phyloP scores from a whole-genome alignment of 371 early-diverging fungal species.

The Dinochytrium kinnereticum region DNA sequence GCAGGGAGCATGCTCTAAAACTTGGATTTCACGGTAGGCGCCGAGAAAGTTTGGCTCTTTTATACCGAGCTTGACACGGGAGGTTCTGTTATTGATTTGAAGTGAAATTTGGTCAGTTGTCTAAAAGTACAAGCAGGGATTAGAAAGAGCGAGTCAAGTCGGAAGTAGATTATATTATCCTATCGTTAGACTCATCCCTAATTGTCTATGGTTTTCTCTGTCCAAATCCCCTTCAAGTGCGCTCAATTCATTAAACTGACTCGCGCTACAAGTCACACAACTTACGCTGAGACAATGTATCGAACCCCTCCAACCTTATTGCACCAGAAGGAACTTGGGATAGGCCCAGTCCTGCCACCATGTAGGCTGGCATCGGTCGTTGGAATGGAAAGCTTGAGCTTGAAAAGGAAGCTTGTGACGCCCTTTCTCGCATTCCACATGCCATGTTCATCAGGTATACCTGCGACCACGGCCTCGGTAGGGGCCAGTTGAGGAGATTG shows the following conservation, averaged over 20 bases:
- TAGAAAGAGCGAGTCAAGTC: background rate
- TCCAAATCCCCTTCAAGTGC: no score
- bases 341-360: slow-evolving; percentile 11
- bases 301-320: slow-evolving; percentile 46
- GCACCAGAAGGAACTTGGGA: slow-evolving; percentile 51
- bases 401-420: slow-evolving; percentile 26
- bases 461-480: slow-evolving; percentile 44
- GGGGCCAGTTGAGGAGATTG: slow-evolving; percentile 42
- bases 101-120: no score
- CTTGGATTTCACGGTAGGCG: slow-evolving; percentile 34
- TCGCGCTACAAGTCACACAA: background rate
- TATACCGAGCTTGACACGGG: slow-evolving; percentile 26
- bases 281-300: slow-evolving; percentile 42
- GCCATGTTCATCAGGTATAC: slow-evolving; percentile 52
- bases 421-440: slow-evolving; percentile 47
- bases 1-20: slow-evolving; percentile 26
- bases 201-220: no score
- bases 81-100: no score
- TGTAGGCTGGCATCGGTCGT: background rate
- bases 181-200: no score
- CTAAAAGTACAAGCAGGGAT: no score
- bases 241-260: no score
- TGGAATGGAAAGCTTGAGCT: slow-evolving; percentile 20
- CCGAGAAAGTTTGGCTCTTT: slow-evolving; percentile 18
- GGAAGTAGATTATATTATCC: no score